Evolutionary conservation across 495 filamentous ascomycete species (phyloP).

Genomic region (Aspergillus kassunensis): DNA sequence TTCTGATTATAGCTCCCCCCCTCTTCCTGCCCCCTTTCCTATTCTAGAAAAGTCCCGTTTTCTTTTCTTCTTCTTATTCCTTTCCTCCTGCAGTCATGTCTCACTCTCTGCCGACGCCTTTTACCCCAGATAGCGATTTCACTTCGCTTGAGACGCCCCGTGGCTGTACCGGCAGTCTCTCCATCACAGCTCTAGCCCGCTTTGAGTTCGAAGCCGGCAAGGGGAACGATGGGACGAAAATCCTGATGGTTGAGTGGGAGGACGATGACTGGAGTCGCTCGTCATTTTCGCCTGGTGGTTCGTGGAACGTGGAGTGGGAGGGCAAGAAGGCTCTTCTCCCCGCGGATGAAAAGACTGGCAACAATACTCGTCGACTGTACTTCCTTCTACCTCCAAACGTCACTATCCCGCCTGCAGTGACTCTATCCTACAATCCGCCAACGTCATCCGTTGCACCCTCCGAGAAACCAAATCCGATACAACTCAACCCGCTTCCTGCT

Average conservation of each 20-base stretch:
- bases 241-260: conserved; percentile 83
- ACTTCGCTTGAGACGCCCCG: conserved; percentile 32
- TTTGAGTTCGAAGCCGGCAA: conserved; percentile 79
- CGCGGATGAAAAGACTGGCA: conserved; percentile 54
- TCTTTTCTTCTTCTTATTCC: neutral
- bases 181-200: conserved; percentile 60
- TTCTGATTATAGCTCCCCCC: neutral
- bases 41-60: conserved; percentile 9
- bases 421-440: conserved; percentile 49
- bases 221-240: conserved; percentile 77
- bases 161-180: conserved; percentile 20
- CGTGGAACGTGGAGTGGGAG: conserved; percentile 75
- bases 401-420: conserved; percentile 63
- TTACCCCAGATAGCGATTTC: conserved; percentile 38
- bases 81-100: conserved; percentile 8
- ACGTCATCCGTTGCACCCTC: conserved; percentile 19
- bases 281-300: conserved; percentile 29
- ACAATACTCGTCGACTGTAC: conserved; percentile 61
- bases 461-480: conserved; percentile 28
- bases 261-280: conserved; percentile 45
- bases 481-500: conserved; percentile 71
- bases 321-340: conserved; percentile 64
- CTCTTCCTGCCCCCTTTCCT: conserved; percentile 4
- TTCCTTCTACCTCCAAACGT: conserved; percentile 66
- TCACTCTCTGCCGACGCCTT: conserved; percentile 24